Conservation (phyloP, 2,329 filamentous ascomycete genomes). For the Calonectria pteridis region DNA sequence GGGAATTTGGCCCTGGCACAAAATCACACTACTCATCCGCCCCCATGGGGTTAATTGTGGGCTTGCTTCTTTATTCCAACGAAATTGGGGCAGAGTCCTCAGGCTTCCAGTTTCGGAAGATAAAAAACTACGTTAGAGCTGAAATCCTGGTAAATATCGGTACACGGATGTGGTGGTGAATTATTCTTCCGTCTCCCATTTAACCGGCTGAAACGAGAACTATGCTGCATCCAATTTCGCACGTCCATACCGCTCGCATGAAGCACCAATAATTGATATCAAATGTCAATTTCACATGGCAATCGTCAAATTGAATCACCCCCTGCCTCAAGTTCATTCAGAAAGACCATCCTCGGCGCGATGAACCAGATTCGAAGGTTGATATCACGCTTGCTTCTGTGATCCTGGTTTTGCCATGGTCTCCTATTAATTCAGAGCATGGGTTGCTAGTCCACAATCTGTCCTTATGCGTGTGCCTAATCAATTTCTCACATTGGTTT, state of each 20-base stretch:
- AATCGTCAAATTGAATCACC: neutral
- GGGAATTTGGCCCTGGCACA: neutral
- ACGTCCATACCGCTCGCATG: neutral
- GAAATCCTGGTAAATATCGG: neutral
- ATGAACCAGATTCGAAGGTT: neutral
- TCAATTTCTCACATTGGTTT: neutral
- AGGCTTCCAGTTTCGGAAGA: neutral
- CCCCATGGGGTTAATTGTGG: slow-evolving; percentile 1
- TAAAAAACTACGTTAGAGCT: neutral
- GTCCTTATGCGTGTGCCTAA: too few species aligned
- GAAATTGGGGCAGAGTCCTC: neutral
- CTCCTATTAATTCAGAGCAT: neutral
- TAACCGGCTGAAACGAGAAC: neutral
- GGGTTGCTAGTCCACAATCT: rapidly evolving
- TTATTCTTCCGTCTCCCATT: neutral
- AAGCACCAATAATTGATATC: neutral
- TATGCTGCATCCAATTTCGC: neutral
- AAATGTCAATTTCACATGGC: neutral
- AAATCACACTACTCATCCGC: neutral
- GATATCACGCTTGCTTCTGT: neutral
- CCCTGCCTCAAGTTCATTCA: neutral
- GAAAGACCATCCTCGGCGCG: neutral
- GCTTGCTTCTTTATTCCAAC: neutral
- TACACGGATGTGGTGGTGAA: neutral
- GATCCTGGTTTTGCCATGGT: neutral